Base-by-base conservation (phyloP, 2,329 filamentous ascomycete genomes). In the Penicillium occitanis region DNA sequence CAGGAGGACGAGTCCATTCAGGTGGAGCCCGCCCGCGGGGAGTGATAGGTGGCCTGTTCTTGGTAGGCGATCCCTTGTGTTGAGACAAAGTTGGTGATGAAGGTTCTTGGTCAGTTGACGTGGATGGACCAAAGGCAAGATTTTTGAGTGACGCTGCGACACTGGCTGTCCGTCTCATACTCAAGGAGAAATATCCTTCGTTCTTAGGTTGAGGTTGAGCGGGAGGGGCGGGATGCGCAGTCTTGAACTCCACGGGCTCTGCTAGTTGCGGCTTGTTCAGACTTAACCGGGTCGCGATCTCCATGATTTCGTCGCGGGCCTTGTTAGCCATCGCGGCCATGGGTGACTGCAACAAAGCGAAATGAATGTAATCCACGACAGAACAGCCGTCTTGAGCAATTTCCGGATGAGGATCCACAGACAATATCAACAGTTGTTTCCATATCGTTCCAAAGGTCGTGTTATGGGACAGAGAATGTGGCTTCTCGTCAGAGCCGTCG, bases 371-470 rank as follows among this genome's bases (percentile, higher is more conserved):
- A 77, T 99, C 95, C 35, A 96, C 87, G 53, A 98, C 88, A n/a
- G 90, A 84, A 5, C 88, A 89, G 10, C 93, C 94, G 75, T 95
- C 91, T 70, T 90, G 86, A 69, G 96, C 91, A 40, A 98, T 91
- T 74, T 98, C 94, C 1, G 94, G 93, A 74, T 97, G 93, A 48
- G 95, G 94, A 74, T 99, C 95, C 19, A 96, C 92, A 53, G 92
- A 94, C 77, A 98, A 85, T 68, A 96, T 91, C 67, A 97, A 83
- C 51, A 96, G 85, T 73, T 97, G 91, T 76, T 96, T 95, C 95
- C 95, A 99, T 68, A 96, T 90, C 0, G 93, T 91, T 35, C 93
- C 90, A 76, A 96, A 97, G 19, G 97, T 91, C 0, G 93, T 97
- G 74, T 96, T 95, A 69, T 91, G 89, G 13, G 93, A 92, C 55